A percentile compares a stretch with the other conserved stretches of the same genome.
These are phyloP conservation scores for Pestalotiopsis sp. DNA, from an alignment of 2,329 filamentous ascomycete genomes.

Conservation along the genomic window DNA sequence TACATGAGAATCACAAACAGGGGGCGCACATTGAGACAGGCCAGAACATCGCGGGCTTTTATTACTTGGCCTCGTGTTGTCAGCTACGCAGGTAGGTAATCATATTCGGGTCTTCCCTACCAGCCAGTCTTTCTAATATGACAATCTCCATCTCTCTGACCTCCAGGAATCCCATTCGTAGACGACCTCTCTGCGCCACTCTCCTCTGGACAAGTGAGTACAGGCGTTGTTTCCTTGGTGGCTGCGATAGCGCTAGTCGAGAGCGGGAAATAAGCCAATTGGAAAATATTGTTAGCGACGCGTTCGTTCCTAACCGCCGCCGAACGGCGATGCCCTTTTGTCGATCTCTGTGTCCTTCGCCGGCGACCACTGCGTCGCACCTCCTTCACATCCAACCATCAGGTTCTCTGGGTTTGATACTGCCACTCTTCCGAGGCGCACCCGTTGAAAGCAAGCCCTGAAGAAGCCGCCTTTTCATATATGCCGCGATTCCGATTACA, in stretches of 20 bases:
- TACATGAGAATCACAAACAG: no score
- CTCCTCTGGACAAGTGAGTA: not conserved
- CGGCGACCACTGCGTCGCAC: not conserved
- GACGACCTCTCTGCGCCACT: not conserved
- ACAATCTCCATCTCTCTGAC: no score
- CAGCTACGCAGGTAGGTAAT: no score
- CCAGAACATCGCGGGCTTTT: no score
- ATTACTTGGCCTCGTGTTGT: no score
- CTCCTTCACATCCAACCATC: not conserved
- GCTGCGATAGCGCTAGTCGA: not conserved
- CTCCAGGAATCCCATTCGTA: not conserved
- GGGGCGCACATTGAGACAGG: no score
- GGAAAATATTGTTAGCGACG: not conserved
- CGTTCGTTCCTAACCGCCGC: not conserved
- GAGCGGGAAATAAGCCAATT: not conserved
- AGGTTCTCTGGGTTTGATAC: not conserved
- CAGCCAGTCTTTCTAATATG: not conserved
- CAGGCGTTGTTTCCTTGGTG: not conserved
- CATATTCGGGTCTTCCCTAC: no score
- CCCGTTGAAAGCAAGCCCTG: not conserved
- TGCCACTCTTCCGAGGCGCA: not conserved
- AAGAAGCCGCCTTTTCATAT: not conserved
- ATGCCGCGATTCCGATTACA: conserved; percentile 1
- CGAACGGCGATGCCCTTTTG: not conserved
- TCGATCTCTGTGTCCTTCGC: not conserved